Evolutionary conservation across 352 stramenopile genomes (phyloP).

Genomic region (Hyaloperonospora arabidopsidis): DNA sequence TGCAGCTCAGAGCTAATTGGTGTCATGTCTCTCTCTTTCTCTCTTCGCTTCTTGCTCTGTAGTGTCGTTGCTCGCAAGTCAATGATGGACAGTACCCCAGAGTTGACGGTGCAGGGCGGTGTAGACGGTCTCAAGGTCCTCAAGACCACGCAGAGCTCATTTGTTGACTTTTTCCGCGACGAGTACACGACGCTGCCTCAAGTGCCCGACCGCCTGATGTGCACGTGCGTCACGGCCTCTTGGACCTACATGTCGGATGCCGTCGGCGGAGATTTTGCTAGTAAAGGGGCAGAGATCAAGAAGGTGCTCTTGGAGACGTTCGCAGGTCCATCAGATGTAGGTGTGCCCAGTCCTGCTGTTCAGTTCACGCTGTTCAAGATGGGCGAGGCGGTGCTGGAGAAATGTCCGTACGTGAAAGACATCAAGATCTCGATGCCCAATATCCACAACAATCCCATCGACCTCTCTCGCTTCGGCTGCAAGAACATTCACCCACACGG

Average conservation of each 20-base stretch:
- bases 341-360: constrained; percentile 66
- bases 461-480: constrained; percentile 75
- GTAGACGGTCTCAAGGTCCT: constrained; percentile 71
- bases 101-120: constrained; percentile 48
- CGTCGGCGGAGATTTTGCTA: constrained; percentile 30
- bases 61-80: constrained; percentile 53
- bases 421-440: constrained; percentile 81
- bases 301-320: constrained; percentile 71
- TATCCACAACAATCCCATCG: constrained; percentile 85
- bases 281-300: constrained; percentile 50
- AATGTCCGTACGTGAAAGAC: constrained; percentile 55
- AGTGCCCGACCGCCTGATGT: constrained; percentile 66
- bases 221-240: constrained; percentile 60
- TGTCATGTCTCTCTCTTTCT: background rate
- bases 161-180: constrained; percentile 82
- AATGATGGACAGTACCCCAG: constrained; percentile 18
- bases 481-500: constrained; percentile 84
- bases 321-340: constrained; percentile 64
- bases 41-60: background rate
- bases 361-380: constrained; percentile 85
- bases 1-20: background rate
- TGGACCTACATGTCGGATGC: constrained; percentile 63
- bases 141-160: constrained; percentile 86
- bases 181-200: constrained; percentile 73
- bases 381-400: constrained; percentile 68